phyloP scores from a whole-genome alignment of 2,329 filamentous ascomycete genomes.

The Pestalotiopsis sp. region DNA sequence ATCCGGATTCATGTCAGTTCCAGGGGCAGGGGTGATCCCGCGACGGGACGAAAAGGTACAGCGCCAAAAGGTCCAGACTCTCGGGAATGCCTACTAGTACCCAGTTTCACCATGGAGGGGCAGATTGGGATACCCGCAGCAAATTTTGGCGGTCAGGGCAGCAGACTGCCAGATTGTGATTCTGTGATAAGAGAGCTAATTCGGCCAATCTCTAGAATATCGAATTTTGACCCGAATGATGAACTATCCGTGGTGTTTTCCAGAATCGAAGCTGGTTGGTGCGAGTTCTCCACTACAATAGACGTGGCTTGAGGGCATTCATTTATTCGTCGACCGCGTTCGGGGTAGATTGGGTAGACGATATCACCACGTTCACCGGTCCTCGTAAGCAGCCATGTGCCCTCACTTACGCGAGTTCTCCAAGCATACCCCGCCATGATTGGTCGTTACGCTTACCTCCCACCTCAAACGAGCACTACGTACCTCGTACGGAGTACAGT shows the following conservation, averaged over 20 bases:
- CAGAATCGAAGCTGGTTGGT: too few species aligned
- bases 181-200: too few species aligned
- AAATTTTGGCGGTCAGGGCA: background rate
- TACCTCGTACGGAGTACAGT: too few species aligned
- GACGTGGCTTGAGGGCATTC: too few species aligned
- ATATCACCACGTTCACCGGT: background rate
- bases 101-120: conserved; percentile 7
- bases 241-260: too few species aligned
- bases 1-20: conserved; percentile 7
- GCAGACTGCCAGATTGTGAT: background rate
- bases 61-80: background rate
- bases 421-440: background rate
- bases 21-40: background rate
- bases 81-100: conserved; percentile 1
- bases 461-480: too few species aligned
- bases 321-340: background rate
- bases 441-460: too few species aligned
- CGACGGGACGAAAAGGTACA: background rate
- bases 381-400: background rate
- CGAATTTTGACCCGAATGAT: too few species aligned
- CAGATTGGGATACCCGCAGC: conserved; percentile 2
- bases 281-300: too few species aligned
- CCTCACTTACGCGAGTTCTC: background rate
- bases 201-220: too few species aligned
- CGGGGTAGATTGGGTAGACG: background rate